Percentiles rank a stretch among this genome's conserved stretches.
phyloP scores from a whole-genome alignment of 371 early-diverging fungal species.

The Mycotypha africana region DNA sequence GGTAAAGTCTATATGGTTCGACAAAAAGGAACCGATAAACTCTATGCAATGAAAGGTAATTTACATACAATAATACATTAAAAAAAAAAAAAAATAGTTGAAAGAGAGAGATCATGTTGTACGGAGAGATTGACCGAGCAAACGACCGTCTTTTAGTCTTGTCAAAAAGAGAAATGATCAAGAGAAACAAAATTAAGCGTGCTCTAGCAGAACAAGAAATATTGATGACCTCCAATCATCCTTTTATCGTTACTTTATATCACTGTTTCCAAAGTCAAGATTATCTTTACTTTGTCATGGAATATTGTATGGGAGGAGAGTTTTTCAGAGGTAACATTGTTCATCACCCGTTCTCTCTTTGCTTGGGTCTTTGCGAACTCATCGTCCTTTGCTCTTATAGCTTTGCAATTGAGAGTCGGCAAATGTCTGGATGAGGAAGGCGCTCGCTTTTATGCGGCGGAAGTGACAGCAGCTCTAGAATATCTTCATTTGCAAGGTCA shows the following conservation, averaged over 20 bases:
- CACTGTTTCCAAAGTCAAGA: slow-evolving; percentile 95
- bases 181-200: slow-evolving; percentile 92
- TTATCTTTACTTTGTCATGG: slow-evolving; percentile 96
- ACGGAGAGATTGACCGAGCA: too few relatives aligned
- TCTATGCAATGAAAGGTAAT: slow-evolving; percentile 91
- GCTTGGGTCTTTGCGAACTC: too few relatives aligned
- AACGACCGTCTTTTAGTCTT: slow-evolving; percentile 60
- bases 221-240: slow-evolving; percentile 87
- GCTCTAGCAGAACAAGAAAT: slow-evolving; percentile 96
- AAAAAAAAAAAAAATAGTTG: background rate
- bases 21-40: slow-evolving; percentile 76
- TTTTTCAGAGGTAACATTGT: slow-evolving; percentile 75
- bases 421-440: slow-evolving; percentile 84
- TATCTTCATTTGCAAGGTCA: slow-evolving; percentile 96
- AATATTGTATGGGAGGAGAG: slow-evolving; percentile 99
- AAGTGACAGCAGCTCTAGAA: slow-evolving; percentile 91
- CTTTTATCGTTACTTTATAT: slow-evolving; percentile 96
- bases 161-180: slow-evolving; percentile 93
- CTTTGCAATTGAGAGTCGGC: slow-evolving; percentile 79
- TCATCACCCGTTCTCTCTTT: too few relatives aligned
- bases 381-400: too few relatives aligned
- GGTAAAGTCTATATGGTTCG: slow-evolving; percentile 94
- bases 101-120: background rate
- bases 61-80: slow-evolving; percentile 2
- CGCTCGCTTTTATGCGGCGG: slow-evolving; percentile 97